Evolutionary conservation across 2,329 filamentous ascomycete species (phyloP).

Genomic region (Cordyceps fumosorosea): DNA sequence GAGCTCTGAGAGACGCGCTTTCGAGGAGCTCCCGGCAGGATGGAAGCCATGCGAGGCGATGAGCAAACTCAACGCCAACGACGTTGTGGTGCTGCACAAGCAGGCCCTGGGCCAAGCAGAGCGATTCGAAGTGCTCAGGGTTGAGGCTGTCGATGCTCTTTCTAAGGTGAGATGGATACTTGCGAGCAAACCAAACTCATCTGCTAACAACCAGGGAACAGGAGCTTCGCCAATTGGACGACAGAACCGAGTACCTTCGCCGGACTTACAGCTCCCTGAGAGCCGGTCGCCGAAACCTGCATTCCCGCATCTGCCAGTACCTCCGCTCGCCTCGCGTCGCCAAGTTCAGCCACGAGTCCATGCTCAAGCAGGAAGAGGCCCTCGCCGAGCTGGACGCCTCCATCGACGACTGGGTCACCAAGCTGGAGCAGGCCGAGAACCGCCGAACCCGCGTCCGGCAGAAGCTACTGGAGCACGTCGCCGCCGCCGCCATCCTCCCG

Average conservation of each 20-base stretch:
- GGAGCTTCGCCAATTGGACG: slow-evolving; percentile 71
- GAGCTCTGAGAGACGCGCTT: slow-evolving; percentile 49
- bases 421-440: slow-evolving; percentile 76
- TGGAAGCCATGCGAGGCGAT: slow-evolving; percentile 47
- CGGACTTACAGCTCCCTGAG: slow-evolving; percentile 70
- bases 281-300: slow-evolving; percentile 68
- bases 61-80: slow-evolving; percentile 38
- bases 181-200: not conserved
- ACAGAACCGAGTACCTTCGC: slow-evolving; percentile 70
- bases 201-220: not conserved
- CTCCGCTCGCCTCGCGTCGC: slow-evolving; percentile 64
- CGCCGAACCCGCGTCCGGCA: slow-evolving; percentile 67
- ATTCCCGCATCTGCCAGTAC: slow-evolving; percentile 70
- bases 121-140: slow-evolving; percentile 57
- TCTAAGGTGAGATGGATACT: slow-evolving; percentile 42
- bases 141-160: slow-evolving; percentile 56
- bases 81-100: slow-evolving; percentile 46
- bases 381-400: slow-evolving; percentile 68
- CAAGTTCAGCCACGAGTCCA: slow-evolving; percentile 66
- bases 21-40: slow-evolving; percentile 55
- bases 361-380: slow-evolving; percentile 75
- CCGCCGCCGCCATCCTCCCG: slow-evolving; percentile 57
- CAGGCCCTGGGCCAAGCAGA: slow-evolving; percentile 57
- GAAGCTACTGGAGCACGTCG: slow-evolving; percentile 75
- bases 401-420: slow-evolving; percentile 74